Evolutionary conservation across 2,329 filamentous ascomycete species (phyloP).

Genomic region (Trichoderma atrobrunneum): DNA sequence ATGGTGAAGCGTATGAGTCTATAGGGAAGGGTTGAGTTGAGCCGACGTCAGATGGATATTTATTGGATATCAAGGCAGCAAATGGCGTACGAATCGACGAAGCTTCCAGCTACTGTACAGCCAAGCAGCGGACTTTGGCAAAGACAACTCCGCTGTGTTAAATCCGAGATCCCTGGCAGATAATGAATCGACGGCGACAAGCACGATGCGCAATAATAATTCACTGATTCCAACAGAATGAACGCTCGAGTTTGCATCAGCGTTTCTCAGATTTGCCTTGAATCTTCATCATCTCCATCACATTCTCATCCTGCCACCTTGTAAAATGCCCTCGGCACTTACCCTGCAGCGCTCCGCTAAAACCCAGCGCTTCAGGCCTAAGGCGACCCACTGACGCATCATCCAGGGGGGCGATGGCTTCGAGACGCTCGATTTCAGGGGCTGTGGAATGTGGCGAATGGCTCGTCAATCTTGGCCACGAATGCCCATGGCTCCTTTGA

Average conservation of each 20-base stretch:
- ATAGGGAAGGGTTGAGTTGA: not conserved
- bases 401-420: constrained; percentile 7
- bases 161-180: not conserved
- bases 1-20: not conserved
- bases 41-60: not conserved
- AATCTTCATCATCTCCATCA: not conserved
- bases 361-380: not conserved
- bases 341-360: constrained; percentile 9
- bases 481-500: not conserved
- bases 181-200: not conserved
- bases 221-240: not conserved
- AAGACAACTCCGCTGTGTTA: not conserved
- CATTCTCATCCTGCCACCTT: not conserved
- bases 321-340: not conserved
- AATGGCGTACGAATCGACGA: constrained; percentile 16
- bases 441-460: constrained; percentile 18
- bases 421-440: constrained; percentile 11
- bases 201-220: not conserved
- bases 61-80: constrained; percentile 16
- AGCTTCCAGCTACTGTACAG: not conserved
- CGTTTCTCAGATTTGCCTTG: not conserved
- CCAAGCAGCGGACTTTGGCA: not conserved
- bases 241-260: too few species aligned
- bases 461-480: not conserved
- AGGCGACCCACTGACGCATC: constrained; percentile 12